Percentiles rank a stretch among this genome's conserved stretches.
Evolutionary conservation across 2,329 filamentous ascomycete genomes (phyloP).

Genomic region (Onygenales sp.): DNA sequence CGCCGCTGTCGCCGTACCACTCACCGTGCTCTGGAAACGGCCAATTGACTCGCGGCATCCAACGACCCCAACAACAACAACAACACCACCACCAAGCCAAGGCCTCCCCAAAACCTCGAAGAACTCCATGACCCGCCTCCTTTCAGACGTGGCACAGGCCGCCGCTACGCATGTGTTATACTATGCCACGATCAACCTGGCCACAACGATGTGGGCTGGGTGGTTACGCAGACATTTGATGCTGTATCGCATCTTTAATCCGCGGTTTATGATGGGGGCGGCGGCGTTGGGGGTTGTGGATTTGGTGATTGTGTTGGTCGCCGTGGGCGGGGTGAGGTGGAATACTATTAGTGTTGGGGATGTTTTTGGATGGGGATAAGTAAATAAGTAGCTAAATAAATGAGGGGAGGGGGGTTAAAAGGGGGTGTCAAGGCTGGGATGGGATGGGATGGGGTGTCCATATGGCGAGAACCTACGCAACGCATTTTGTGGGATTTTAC

Average conservation of each 20-base stretch:
- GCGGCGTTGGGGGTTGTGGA: constrained; percentile 67
- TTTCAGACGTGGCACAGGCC: constrained; percentile 62
- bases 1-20: constrained; percentile 66
- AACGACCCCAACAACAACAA: not conserved
- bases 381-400: not conserved
- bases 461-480: too few relatives aligned
- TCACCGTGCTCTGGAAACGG: constrained; percentile 82
- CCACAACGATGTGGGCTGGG: constrained; percentile 84
- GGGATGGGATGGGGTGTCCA: too few relatives aligned
- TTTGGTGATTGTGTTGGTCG: constrained; percentile 59
- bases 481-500: too few relatives aligned
- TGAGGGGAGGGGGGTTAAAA: not conserved
- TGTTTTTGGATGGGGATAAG: constrained; percentile 68
- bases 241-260: constrained; percentile 90
- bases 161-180: constrained; percentile 69
- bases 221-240: constrained; percentile 85
- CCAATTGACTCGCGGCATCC: constrained; percentile 51
- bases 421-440: too few relatives aligned
- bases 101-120: not conserved
- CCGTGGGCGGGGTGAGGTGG: constrained; percentile 63
- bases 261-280: constrained; percentile 77
- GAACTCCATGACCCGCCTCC: constrained; percentile 32
- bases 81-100: not conserved
- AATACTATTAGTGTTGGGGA: constrained; percentile 73
- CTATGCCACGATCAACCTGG: constrained; percentile 71